Evolutionary conservation across 495 filamentous ascomycete species (phyloP), one percentile per base, ranked within the genome.

Genomic region (Penicillium pulvis): DNA sequence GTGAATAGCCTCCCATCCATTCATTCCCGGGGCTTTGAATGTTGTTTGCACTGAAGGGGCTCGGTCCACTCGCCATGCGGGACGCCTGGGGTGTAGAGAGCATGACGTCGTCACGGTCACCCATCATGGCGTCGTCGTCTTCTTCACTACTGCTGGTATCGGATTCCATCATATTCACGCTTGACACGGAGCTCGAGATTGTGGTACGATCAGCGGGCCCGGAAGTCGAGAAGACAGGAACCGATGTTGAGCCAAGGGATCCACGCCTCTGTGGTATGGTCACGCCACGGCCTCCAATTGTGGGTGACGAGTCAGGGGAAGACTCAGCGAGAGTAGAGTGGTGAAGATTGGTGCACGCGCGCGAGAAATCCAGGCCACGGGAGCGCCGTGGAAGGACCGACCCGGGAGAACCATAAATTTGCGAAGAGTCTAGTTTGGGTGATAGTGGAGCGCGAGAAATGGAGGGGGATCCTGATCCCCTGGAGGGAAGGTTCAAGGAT

Each of bases 281-380:
- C 80, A 96, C 87, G 8, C 87, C 88, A 24, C 90, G 83, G 30
- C 89, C 89, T 43, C 81, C 81, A 43, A 95, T 87, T n/a, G 85
- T 92, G 0, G 95, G 95, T 0, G 92, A 96, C 4, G 92, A 95
- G 68, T 97, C 93, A 12, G 95, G 94, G n/a, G 90, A 94, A 0
- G 90, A 88, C 63, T 92, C 87, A 54, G 92, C 92, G 8, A 97
- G 81, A 3, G 89, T 98, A 23, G 94, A 97, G 72, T 98, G 95
- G 75, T 98, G 94, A 11, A 98, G 82, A 62, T 92, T 96, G 5
- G 94, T 98, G 56, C 92, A 93, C 45, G 91, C 92, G 61, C 93
- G 83, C n/a, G 92, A 90, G 72, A 94, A 96, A 68, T 97, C 93
- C 50, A 96, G 74, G 30, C 92, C 92, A 24, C 93, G 85, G 6